These are phyloP conservation scores for Salvia sclarea DNA, from an alignment of 305 asterid genomes.

Conservation along the genomic window DNA sequence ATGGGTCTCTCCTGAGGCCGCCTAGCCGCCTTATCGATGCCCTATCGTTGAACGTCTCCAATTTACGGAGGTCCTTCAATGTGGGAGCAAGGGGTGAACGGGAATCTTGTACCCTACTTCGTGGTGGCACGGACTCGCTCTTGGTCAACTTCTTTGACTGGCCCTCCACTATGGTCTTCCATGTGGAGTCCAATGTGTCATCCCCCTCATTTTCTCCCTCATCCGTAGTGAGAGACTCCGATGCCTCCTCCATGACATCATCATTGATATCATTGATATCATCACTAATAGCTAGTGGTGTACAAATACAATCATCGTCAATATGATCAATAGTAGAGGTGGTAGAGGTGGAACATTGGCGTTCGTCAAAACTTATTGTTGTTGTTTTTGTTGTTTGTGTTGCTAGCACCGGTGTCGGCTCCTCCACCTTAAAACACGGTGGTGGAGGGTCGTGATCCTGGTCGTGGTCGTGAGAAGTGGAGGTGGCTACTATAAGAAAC, in stretches of 20 bases:
- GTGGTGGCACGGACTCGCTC: constrained; percentile 31
- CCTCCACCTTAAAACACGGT: neutral
- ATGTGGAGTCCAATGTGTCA: constrained; percentile 48
- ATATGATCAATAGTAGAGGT: no score
- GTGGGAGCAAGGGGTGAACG: neutral
- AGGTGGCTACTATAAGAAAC: constrained; percentile 40
- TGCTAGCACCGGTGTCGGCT: neutral
- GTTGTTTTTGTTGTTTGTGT: no score
- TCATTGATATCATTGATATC: neutral
- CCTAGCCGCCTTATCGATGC: constrained; percentile 33
- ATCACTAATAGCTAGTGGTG: neutral
- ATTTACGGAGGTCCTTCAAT: constrained; percentile 41
- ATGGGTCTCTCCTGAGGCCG: constrained; percentile 43
- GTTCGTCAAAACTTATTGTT: no score
- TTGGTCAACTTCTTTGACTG: constrained; percentile 31
- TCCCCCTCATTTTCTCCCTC: constrained; percentile 24
- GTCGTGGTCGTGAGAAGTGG: constrained; percentile 31
- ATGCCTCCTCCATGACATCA: neutral
- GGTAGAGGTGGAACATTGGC: no score
- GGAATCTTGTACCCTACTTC: neutral
- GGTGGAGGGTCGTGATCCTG: neutral
- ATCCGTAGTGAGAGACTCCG: neutral
- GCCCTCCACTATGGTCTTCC: constrained; percentile 42
- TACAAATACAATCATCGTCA: no score
- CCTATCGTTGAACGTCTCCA: constrained; percentile 42